Percentiles rank a stretch among this genome's conserved stretches.
phyloP scores from a whole-genome alignment of 257 asterid genomes.

The Lycium ferocissimum region DNA sequence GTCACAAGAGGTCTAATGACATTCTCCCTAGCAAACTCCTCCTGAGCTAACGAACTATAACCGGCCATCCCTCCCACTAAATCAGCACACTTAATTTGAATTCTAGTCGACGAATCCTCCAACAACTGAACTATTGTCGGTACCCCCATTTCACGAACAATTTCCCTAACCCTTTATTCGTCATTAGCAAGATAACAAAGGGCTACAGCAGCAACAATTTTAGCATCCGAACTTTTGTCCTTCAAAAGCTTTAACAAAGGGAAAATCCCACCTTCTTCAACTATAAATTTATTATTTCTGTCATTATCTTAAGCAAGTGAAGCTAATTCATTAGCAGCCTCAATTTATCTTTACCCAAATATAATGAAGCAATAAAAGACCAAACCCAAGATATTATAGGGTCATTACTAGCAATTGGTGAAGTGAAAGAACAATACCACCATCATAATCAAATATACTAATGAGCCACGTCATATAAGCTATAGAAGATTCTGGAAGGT shows the following conservation, averaged over 20 bases:
- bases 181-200: constrained; percentile 62
- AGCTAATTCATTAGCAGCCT: constrained; percentile 72
- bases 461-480: constrained; percentile 81
- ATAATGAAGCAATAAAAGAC: constrained; percentile 72
- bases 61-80: constrained; percentile 73
- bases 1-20: constrained; percentile 84
- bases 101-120: constrained; percentile 63
- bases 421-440: constrained; percentile 65
- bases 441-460: constrained; percentile 59
- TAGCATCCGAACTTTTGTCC: constrained; percentile 66
- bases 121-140: constrained; percentile 66
- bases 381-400: constrained; percentile 87
- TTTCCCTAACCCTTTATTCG: constrained; percentile 56
- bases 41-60: constrained; percentile 62
- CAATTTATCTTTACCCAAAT: constrained; percentile 64
- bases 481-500: constrained; percentile 59
- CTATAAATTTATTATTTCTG: constrained; percentile 79
- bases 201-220: constrained; percentile 68
- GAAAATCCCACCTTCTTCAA: constrained; percentile 78
- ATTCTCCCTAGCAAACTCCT: constrained; percentile 80
- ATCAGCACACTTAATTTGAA: constrained; percentile 66
- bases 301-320: constrained; percentile 82
- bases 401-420: constrained; percentile 88
- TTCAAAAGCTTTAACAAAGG: constrained; percentile 73
- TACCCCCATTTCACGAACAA: constrained; percentile 58